phyloP scores from a whole-genome alignment of 768 basidiomycete genomes.

The Sporobolomyces phaffii region DNA sequence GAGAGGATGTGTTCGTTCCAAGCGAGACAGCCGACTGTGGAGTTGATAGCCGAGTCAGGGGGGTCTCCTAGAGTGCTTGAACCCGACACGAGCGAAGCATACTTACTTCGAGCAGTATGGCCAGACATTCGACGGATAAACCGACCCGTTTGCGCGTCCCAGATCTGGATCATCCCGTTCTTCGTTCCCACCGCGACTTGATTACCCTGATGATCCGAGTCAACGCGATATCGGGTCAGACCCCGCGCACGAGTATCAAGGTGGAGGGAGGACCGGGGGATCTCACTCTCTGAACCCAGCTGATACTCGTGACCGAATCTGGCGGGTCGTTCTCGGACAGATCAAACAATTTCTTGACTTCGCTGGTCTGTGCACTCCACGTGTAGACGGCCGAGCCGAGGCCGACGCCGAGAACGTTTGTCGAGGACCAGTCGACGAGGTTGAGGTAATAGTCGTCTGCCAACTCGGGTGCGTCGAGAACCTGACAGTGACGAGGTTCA shows the following conservation, averaged over 20 bases:
- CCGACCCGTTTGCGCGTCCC: constrained; percentile 73
- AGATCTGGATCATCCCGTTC: constrained; percentile 82
- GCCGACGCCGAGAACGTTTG: constrained; percentile 90
- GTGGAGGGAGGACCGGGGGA: neutral
- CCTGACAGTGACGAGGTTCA: neutral
- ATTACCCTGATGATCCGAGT: constrained; percentile 54
- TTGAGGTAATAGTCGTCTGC: constrained; percentile 99
- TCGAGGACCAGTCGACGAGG: constrained; percentile 92
- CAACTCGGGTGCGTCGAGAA: constrained; percentile 87
- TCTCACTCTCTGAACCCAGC: constrained; percentile 79
- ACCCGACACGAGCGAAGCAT: no score
- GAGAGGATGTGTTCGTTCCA: constrained; percentile 86
- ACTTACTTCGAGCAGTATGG: constrained; percentile 62
- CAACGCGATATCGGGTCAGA: no score
- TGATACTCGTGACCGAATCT: constrained; percentile 77
- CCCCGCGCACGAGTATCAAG: neutral
- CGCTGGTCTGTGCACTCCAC: constrained; percentile 91
- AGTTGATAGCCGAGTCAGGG: neutral
- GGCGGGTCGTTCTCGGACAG: constrained; percentile 48
- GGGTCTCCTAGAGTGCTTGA: no score
- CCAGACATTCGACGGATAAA: constrained; percentile 77
- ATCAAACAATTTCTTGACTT: constrained; percentile 86
- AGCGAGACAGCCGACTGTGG: constrained; percentile 72
- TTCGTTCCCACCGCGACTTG: constrained; percentile 89
- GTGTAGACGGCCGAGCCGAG: constrained; percentile 88